Conservation (phyloP, 1,284 basidiomycete species). For the Ceratobasidium papillatum region DNA sequence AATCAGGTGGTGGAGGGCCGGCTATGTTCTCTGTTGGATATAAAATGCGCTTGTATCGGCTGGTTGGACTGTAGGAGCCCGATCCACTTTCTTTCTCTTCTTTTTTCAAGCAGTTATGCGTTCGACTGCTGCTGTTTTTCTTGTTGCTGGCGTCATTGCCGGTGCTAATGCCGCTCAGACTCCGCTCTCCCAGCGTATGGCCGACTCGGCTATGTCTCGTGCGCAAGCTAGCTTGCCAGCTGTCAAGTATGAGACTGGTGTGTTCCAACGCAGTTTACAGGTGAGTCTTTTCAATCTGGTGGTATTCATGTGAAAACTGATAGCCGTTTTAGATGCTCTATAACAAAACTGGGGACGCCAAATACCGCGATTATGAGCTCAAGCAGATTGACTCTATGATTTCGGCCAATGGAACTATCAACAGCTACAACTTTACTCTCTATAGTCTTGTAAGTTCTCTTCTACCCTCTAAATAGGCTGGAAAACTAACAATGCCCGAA, state of each 20-base stretch:
- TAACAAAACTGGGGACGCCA: constrained; percentile 10
- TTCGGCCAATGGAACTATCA: constrained; percentile 25
- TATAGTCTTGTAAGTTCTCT: constrained; percentile 23
- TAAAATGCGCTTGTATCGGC: neutral
- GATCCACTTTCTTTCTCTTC: neutral
- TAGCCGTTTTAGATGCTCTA: neutral
- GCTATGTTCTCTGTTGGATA: neutral
- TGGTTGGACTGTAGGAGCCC: neutral
- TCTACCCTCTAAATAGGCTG: neutral
- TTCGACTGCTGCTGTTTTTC: constrained; percentile 19
- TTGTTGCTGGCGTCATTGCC: neutral
- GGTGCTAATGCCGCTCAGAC: neutral
- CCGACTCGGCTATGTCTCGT: constrained; percentile 34
- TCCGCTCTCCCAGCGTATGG: constrained; percentile 21
- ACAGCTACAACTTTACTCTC: constrained; percentile 26
- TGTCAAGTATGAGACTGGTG: constrained; percentile 35
- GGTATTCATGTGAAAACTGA: neutral
- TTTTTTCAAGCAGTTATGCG: neutral
- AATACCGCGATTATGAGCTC: constrained; percentile 29
- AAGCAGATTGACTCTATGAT: constrained; percentile 33
- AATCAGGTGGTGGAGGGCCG: neutral
- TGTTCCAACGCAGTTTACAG: constrained; percentile 33
- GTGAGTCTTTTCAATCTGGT: neutral
- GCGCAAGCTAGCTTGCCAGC: constrained; percentile 22
- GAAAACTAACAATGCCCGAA: neutral